phyloP scores from a whole-genome alignment of 2,329 filamentous ascomycete species.

The Knoxdaviesia capensis region DNA sequence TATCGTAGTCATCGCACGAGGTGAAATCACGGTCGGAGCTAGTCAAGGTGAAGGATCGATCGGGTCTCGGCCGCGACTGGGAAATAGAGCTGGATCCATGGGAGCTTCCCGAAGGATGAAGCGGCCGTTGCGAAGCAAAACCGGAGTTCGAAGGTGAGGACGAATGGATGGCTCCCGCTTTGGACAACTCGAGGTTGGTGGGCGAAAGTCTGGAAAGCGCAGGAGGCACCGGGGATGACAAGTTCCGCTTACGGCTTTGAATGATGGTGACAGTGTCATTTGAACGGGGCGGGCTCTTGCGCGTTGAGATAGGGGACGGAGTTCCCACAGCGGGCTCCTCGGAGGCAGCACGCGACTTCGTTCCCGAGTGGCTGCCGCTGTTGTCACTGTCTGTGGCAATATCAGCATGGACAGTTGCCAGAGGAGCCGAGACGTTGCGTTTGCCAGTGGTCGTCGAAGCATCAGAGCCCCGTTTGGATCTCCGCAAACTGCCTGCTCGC shows the following conservation, averaged over 20 bases:
- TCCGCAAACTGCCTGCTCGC: constrained; percentile 33
- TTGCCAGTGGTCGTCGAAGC: constrained; percentile 9
- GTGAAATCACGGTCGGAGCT: constrained; percentile 48
- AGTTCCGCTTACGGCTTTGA: constrained; percentile 19
- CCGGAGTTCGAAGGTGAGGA: constrained; percentile 1
- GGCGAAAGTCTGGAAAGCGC: constrained; percentile 28
- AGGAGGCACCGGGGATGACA: constrained; percentile 35
- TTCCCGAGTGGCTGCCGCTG: too few relatives aligned
- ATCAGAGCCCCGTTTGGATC: constrained; percentile 24
- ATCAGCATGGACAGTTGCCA: constrained; percentile 11
- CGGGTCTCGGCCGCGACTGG: constrained; percentile 13
- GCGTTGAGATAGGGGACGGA: too few relatives aligned
- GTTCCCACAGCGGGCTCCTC: too few relatives aligned
- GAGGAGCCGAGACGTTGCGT: constrained; percentile 33
- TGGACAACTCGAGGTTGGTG: constrained; percentile 31
- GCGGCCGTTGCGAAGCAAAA: constrained; percentile 12
- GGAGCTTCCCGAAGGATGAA: constrained; percentile 21
- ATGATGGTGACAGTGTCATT: too few relatives aligned
- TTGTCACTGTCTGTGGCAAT: too few relatives aligned
- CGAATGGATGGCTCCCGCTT: constrained; percentile 11
- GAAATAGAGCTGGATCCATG: constrained; percentile 19
- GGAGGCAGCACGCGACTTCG: too few relatives aligned
- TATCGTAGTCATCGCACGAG: constrained; percentile 58
- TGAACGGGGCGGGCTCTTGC: too few relatives aligned
- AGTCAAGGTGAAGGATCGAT: constrained; percentile 35